These are phyloP conservation scores for Geosmithia putterillii DNA, from an alignment of 2,329 filamentous ascomycete genomes.

Conservation along the genomic window DNA sequence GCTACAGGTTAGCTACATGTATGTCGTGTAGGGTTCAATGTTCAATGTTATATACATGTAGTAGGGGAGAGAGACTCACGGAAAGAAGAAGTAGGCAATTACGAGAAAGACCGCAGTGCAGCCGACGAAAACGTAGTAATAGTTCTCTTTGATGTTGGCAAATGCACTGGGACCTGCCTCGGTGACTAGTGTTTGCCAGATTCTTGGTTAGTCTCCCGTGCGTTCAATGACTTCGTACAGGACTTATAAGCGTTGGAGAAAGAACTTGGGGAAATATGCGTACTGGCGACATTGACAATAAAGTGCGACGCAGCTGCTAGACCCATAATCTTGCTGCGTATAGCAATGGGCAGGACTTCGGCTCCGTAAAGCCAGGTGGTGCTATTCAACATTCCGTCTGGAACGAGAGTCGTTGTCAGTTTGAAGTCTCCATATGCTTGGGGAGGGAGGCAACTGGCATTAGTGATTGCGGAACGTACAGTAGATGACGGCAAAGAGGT, in stretches of 20 bases:
- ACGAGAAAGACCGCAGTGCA: conserved; percentile 38
- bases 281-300: conserved; percentile 36
- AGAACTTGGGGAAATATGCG: too few species aligned
- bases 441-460: too few species aligned
- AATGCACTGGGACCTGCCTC: conserved; percentile 43
- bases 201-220: too few species aligned
- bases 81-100: conserved; percentile 39
- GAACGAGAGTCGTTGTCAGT: background rate
- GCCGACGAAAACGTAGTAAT: conserved; percentile 46
- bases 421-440: background rate
- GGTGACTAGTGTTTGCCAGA: conserved; percentile 18
- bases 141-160: conserved; percentile 44
- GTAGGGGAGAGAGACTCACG: conserved; percentile 12
- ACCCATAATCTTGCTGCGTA: conserved; percentile 43
- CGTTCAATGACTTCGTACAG: too few species aligned
- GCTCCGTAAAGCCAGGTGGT: conserved; percentile 44
- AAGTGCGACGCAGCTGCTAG: conserved; percentile 39
- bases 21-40: background rate
- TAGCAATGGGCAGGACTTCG: conserved; percentile 38
- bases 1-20: too few species aligned
- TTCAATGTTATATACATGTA: background rate
- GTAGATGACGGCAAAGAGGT: conserved; percentile 42
- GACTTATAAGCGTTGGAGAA: too few species aligned
- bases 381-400: conserved; percentile 35
- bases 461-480: conserved; percentile 13